phyloP scores from a whole-genome alignment of 352 stramenopile species.

The Phytophthora ramorum region DNA sequence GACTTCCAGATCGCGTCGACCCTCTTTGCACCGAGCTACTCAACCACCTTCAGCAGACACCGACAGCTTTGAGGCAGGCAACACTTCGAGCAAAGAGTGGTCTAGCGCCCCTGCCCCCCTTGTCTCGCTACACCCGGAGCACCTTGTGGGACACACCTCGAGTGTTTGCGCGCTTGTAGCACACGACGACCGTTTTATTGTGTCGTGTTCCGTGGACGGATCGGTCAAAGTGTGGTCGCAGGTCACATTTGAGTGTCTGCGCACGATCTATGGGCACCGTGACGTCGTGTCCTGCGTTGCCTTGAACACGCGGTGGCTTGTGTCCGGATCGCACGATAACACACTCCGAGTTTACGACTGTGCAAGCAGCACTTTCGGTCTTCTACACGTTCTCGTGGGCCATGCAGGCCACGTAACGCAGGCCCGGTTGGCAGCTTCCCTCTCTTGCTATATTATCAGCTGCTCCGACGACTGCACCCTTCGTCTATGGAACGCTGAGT shows the following conservation, averaged over 20 bases:
- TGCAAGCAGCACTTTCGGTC: slow-evolving; percentile 37
- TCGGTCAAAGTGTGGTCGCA: slow-evolving; percentile 81
- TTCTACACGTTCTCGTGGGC: slow-evolving; percentile 49
- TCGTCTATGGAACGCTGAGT: slow-evolving; percentile 62
- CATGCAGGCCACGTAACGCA: slow-evolving; percentile 71
- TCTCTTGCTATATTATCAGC: slow-evolving; percentile 49
- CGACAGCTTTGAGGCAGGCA: slow-evolving; percentile 5
- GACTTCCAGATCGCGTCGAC: slow-evolving; percentile 13
- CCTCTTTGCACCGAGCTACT: slow-evolving; percentile 18
- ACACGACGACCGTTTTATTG: slow-evolving; percentile 63
- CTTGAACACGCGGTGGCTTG: slow-evolving; percentile 57
- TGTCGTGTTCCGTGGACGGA: slow-evolving; percentile 71
- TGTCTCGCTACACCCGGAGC: slow-evolving; percentile 32
- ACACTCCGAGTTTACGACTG: slow-evolving; percentile 66
- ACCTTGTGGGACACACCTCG: slow-evolving; percentile 66
- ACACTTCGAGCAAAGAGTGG: slow-evolving; percentile 24
- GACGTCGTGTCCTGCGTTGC: slow-evolving; percentile 72
- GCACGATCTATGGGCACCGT: slow-evolving; percentile 68
- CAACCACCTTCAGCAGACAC: slow-evolving; percentile 1
- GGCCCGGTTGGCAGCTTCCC: slow-evolving; percentile 39
- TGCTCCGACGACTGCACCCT: slow-evolving; percentile 69
- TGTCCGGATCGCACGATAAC: slow-evolving; percentile 74
- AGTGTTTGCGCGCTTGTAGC: slow-evolving; percentile 64
- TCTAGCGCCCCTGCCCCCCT: slow-evolving; percentile 14
- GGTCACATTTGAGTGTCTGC: slow-evolving; percentile 52